Conservation (phyloP, 1,284 basidiomycete species). For the Cutaneotrichosporon cavernicola region DNA sequence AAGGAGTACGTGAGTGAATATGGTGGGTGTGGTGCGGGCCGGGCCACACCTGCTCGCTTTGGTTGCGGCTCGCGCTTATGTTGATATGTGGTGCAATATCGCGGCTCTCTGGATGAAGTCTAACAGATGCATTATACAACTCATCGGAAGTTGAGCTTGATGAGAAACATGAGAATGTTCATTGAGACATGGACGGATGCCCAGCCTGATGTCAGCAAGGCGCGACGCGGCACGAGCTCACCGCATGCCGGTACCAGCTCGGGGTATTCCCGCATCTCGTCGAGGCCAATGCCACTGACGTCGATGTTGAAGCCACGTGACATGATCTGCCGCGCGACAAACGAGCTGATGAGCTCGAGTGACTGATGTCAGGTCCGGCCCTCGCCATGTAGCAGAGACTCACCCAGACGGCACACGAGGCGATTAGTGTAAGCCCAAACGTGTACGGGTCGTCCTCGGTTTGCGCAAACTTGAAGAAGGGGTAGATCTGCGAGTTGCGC, state of each 20-base stretch:
- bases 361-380: constrained; percentile 30
- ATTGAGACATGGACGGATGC: constrained; percentile 59
- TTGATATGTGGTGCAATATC: background rate
- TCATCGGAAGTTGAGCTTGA: constrained; percentile 50
- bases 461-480: constrained; percentile 59
- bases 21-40: background rate
- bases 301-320: constrained; percentile 54
- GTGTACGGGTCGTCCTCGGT: constrained; percentile 59
- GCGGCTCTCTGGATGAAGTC: background rate
- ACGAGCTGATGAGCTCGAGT: constrained; percentile 56
- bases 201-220: constrained; percentile 47
- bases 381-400: constrained; percentile 14
- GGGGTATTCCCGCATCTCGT: constrained; percentile 59
- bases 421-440: constrained; percentile 59
- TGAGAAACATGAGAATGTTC: constrained; percentile 59
- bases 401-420: constrained; percentile 59
- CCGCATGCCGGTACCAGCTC: constrained; percentile 52
- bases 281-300: constrained; percentile 57
- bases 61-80: too few species aligned
- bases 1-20: background rate
- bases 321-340: constrained; percentile 56
- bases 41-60: too few species aligned
- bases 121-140: background rate
- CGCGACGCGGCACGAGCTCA: constrained; percentile 14
- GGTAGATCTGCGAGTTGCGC: constrained; percentile 58